phyloP scores from a whole-genome alignment of 768 basidiomycete genomes.

The Termitomyces sp. region DNA sequence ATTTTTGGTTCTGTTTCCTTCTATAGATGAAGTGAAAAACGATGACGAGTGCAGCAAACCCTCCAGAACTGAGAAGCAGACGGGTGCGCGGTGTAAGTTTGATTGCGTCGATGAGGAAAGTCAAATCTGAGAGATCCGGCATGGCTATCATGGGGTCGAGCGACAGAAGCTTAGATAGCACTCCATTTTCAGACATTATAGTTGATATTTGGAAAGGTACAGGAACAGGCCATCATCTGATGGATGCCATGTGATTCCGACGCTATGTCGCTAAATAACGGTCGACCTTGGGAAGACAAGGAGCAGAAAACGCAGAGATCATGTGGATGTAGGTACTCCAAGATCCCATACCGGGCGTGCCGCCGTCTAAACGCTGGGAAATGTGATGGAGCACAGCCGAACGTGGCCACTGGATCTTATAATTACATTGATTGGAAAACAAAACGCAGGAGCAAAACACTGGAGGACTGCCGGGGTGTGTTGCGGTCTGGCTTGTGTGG shows the following conservation, averaged over 20 bases:
- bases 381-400: not conserved
- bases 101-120: slow-evolving; percentile 7
- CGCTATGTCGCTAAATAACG: not conserved
- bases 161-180: not conserved
- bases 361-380: not conserved
- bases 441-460: not conserved
- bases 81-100: slow-evolving; percentile 5
- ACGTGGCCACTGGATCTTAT: not conserved
- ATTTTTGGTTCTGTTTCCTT: slow-evolving; percentile 9
- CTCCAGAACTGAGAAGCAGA: slow-evolving; percentile 12
- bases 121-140: not conserved
- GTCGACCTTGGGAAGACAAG: not conserved
- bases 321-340: not conserved
- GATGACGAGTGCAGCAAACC: slow-evolving; percentile 18
- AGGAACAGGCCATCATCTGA: slow-evolving; percentile 7
- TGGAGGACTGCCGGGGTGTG: not conserved
- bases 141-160: slow-evolving; percentile 6
- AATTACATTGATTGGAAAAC: not conserved
- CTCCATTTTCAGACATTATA: not conserved
- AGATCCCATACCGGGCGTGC: not conserved
- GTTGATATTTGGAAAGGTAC: not conserved
- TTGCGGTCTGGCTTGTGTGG: slow-evolving; percentile 4
- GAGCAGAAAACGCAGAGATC: not conserved
- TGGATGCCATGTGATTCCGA: slow-evolving; percentile 6
- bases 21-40: slow-evolving; percentile 17